Base-by-base conservation (phyloP, 768 basidiomycete genomes). In the Jaapia argillacea region DNA sequence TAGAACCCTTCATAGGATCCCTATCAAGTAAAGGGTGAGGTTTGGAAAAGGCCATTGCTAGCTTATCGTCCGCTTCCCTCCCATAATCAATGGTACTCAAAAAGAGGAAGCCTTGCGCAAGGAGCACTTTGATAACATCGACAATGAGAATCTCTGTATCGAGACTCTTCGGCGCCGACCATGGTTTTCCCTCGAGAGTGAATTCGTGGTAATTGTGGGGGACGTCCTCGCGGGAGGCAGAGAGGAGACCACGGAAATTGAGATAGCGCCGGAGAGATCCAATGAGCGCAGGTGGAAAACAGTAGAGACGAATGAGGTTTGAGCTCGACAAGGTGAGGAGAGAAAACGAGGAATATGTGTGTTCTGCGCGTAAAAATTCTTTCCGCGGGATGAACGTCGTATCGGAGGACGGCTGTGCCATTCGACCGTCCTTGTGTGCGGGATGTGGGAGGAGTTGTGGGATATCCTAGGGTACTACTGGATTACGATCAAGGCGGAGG, bases 51-150 rank as follows among this genome's bases (percentile, higher is more conserved):
- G 80, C 71, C 54, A 87, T 71, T 41, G 77, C 74, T 6, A 87
- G 55, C 33, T 79, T 74, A 60, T 87, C 85, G 51, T 86, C 85
- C 35, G 64, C 68, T 58, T 87, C 85, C 44, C 81, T 71, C 24
- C 84, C 85, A 57, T 86, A 87, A 61, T 85, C 84, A 48, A 87
- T 67, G 35, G 72, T 73, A 18, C 83, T 83, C 6, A 85, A 65
- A 50, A 77, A 79, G 20, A 63, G 62, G 55, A 77, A 83, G 31
- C 80, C 79, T 54, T 71, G 71, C 44, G 73, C 72, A 54, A 79
- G 77, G 33, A 87, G 62, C 50, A 78, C 64, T 26, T 72, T 62
- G 42, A 86, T 59, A 45, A 87, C 73, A 51, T 82, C 76, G 47
- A 87, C 61, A 33, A 87, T 63, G 45, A 87, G 75, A 49, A 73